Conservation (phyloP, 2,329 filamentous ascomycete species). For the Dendrostoma leiphaemia region DNA sequence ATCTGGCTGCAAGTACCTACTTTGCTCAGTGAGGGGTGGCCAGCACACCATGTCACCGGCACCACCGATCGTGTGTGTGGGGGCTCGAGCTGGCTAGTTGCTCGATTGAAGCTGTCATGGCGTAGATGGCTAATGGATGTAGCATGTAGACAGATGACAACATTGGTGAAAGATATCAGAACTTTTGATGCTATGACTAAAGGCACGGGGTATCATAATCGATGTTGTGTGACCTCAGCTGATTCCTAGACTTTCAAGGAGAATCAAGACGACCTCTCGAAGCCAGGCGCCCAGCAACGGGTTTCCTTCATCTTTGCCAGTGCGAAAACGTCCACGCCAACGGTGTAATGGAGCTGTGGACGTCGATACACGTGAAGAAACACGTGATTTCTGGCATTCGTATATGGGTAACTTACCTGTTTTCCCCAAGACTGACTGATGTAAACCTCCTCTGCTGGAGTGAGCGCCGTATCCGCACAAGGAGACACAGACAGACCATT, state of each 20-base stretch:
- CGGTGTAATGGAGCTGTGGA: slow-evolving; percentile 22
- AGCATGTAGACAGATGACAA: neutral
- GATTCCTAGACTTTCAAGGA: slow-evolving; percentile 29
- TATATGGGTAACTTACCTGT: no score
- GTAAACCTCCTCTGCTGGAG: no score
- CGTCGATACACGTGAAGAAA: slow-evolving; percentile 22
- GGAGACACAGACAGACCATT: no score
- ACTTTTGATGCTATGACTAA: neutral
- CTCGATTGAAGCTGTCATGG: neutral
- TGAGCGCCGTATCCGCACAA: no score
- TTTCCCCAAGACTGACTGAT: no score
- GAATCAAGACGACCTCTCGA: slow-evolving; percentile 29
- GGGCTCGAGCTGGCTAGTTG: no score
- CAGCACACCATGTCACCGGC: neutral
- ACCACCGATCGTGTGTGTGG: neutral
- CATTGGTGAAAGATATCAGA: neutral
- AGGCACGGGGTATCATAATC: neutral
- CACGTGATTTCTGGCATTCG: slow-evolving; percentile 24
- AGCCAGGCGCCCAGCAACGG: slow-evolving; percentile 32
- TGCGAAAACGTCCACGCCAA: slow-evolving; percentile 25
- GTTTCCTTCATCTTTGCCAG: slow-evolving; percentile 26
- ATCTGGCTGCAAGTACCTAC: neutral
- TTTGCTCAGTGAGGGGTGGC: neutral
- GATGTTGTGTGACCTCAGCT: slow-evolving; percentile 28
- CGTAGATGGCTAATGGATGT: neutral